phyloP scores from a whole-genome alignment of 1,139 yeast species.

The Williopsis jadinii region DNA sequence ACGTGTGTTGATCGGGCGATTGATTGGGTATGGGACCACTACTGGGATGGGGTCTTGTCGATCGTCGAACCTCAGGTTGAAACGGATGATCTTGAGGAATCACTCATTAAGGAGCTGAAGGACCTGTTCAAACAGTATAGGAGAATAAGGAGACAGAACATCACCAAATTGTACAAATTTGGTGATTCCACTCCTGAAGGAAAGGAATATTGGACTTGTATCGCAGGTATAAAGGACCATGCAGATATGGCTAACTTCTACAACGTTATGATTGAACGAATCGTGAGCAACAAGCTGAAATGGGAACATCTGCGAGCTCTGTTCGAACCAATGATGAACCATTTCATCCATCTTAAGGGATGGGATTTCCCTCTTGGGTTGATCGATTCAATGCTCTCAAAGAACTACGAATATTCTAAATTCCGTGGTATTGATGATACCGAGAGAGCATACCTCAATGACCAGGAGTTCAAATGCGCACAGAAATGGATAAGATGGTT shows the following conservation, averaged over 20 bases:
- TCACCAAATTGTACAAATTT: conserved; percentile 30
- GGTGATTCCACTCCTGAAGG: conserved; percentile 36
- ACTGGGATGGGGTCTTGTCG: conserved; percentile 43
- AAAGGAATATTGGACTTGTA: conserved; percentile 33
- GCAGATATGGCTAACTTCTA: conserved; percentile 1
- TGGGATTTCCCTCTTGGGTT: conserved; percentile 6
- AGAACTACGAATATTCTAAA: conserved; percentile 10
- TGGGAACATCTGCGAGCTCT: conserved; percentile 21
- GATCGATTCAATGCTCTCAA: conserved; percentile 18
- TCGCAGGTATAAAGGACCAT: neutral
- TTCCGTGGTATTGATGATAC: conserved; percentile 9
- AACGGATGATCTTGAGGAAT: no score
- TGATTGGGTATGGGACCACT: conserved; percentile 66
- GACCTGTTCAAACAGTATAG: conserved; percentile 21
- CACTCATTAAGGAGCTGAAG: conserved; percentile 7
- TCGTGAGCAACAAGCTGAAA: conserved; percentile 10
- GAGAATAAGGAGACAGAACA: conserved; percentile 40
- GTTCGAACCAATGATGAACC: conserved; percentile 26
- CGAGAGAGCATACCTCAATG: neutral
- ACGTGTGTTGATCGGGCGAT: conserved; percentile 53
- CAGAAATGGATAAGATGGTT: conserved; percentile 14
- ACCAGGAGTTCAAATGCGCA: conserved; percentile 5
- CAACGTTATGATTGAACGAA: conserved; percentile 8
- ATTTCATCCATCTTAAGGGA: conserved; percentile 1
- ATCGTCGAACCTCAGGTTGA: no score